Evolutionary conservation across 441 rosid genomes (phyloP).

Genomic region (Erodium moschatum): DNA sequence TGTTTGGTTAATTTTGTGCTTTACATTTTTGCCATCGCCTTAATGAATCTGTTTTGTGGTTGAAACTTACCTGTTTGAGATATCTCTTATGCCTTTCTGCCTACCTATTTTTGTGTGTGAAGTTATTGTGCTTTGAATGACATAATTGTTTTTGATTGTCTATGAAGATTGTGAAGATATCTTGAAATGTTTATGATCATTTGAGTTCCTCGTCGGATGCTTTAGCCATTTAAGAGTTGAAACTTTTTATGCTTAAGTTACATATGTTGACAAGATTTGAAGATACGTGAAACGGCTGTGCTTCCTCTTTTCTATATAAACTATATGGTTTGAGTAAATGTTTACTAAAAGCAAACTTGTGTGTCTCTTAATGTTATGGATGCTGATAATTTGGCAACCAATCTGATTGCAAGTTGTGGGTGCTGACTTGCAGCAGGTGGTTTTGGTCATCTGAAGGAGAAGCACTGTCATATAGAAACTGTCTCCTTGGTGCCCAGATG

Average conservation of each 20-base stretch:
- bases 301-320: background rate
- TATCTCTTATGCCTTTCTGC: too few species aligned
- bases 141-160: background rate
- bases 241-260: background rate
- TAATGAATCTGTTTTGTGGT: background rate
- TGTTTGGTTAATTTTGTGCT: background rate
- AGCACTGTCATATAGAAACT: slow-evolving; percentile 21
- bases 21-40: background rate
- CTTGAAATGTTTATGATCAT: slow-evolving; percentile 1
- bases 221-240: background rate
- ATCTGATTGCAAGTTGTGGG: slow-evolving; percentile 18
- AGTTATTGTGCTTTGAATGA: too few species aligned
- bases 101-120: too few species aligned
- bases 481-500: slow-evolving; percentile 43
- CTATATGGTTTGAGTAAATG: background rate
- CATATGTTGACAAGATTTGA: background rate
- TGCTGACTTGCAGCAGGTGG: slow-evolving; percentile 27
- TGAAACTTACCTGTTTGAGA: too few species aligned
- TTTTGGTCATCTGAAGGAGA: slow-evolving; percentile 17
- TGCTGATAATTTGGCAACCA: slow-evolving; percentile 14
- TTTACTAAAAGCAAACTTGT: background rate
- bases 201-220: background rate
- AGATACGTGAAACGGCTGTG: background rate
- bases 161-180: slow-evolving; percentile 1
- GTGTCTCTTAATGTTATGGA: background rate